Evolutionary conservation across 306 rosid species (phyloP).

Genomic region (Vicia sativa): DNA sequence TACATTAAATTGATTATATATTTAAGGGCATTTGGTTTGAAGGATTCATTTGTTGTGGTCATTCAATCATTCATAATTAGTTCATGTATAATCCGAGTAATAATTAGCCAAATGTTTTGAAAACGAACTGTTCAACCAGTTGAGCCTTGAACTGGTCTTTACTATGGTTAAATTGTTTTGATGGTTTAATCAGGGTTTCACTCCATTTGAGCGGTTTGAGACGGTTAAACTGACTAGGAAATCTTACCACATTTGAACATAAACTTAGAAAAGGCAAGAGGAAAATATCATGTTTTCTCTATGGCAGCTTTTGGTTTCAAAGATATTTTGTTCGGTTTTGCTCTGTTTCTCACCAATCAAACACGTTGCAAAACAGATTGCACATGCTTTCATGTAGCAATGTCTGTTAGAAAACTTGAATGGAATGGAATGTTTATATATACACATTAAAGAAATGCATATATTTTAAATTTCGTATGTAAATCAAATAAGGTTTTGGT

Average conservation of each 20-base stretch:
- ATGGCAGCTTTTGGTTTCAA: neutral
- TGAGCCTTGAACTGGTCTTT: neutral
- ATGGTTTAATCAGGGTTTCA: neutral
- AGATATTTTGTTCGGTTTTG: neutral
- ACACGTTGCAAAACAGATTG: neutral
- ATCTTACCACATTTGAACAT: neutral
- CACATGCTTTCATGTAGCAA: neutral
- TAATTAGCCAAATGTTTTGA: neutral
- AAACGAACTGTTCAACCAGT: neutral
- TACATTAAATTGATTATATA: conserved; percentile 24
- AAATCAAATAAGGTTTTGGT: too few relatives aligned
- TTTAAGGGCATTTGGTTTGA: conserved; percentile 45
- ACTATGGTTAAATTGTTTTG: neutral
- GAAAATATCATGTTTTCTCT: neutral
- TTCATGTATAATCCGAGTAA: neutral
- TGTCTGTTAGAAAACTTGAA: too few relatives aligned
- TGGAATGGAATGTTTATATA: neutral
- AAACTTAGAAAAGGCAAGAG: neutral
- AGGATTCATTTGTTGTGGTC: conserved; percentile 33
- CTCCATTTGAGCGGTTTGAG: neutral
- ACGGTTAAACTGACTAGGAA: neutral
- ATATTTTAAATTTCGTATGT: too few relatives aligned
- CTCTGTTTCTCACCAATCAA: neutral
- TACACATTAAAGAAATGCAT: too few relatives aligned
- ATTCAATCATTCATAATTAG: neutral